These are phyloP conservation scores for Ministeria vibrans DNA, from an alignment of 78 protist genomes.

Conservation along the genomic window DNA sequence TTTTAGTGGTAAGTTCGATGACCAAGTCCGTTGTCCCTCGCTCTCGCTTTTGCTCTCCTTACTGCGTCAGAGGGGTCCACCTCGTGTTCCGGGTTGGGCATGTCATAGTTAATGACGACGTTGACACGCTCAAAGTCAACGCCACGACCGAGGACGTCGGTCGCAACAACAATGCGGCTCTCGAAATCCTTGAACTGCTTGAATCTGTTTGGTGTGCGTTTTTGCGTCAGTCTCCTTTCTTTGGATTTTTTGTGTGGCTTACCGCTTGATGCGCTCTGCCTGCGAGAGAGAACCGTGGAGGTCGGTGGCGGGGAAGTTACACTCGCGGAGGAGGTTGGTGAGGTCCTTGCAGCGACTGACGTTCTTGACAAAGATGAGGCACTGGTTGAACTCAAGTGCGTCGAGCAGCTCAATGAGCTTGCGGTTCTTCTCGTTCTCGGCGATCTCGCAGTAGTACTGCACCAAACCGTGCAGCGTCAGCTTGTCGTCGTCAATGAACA, in stretches of 20 bases:
- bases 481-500: constrained; percentile 90
- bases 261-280: constrained; percentile 47
- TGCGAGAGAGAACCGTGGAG: constrained; percentile 78
- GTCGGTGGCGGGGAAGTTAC: constrained; percentile 87
- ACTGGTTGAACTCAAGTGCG: constrained; percentile 93
- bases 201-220: too few relatives aligned
- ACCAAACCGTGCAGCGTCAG: constrained; percentile 94
- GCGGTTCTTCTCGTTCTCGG: constrained; percentile 84
- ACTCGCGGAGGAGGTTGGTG: constrained; percentile 60
- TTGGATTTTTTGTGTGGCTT: too few relatives aligned
- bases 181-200: constrained; percentile 89
- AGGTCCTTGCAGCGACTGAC: constrained; percentile 69
- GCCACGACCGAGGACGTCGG: constrained; percentile 97
- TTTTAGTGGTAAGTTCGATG: too few relatives aligned
- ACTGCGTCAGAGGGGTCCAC: constrained; percentile 21
- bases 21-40: too few relatives aligned
- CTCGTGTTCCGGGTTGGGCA: constrained; percentile 69
- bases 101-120: constrained; percentile 97
- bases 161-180: constrained; percentile 92
- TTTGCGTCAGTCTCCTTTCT: background rate
- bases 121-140: constrained; percentile 97
- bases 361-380: constrained; percentile 90
- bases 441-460: constrained; percentile 89
- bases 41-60: too few relatives aligned
- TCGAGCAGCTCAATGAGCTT: constrained; percentile 93